A percentile compares a stretch with the other conserved stretches of the same genome.
These are phyloP conservation scores for Paxillus ammoniavirescens DNA, from an alignment of 768 basidiomycete genomes.

Conservation along the genomic window DNA sequence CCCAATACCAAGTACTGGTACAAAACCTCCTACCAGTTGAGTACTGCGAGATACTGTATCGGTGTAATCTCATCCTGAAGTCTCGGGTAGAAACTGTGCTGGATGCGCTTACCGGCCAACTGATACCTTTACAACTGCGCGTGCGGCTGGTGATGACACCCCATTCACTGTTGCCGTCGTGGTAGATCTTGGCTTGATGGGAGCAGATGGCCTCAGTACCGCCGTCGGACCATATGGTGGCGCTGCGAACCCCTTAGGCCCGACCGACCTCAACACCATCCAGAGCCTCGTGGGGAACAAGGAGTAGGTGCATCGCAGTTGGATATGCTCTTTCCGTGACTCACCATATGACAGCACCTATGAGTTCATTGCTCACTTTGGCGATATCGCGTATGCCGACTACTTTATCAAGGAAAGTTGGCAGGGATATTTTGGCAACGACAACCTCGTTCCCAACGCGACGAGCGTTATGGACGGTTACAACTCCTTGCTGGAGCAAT, in stretches of 20 bases:
- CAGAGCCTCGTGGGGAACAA: constrained; percentile 28
- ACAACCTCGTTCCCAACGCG: constrained; percentile 23
- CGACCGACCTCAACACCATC: constrained; percentile 27
- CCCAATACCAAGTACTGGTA: constrained; percentile 28
- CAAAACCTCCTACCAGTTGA: constrained; percentile 24
- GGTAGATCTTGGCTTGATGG: constrained; percentile 29
- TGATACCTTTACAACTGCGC: constrained; percentile 26
- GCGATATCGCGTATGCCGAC: constrained; percentile 27
- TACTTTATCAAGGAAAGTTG: constrained; percentile 31
- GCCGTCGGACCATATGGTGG: constrained; percentile 24
- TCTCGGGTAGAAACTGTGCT: constrained; percentile 18
- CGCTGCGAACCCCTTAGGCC: constrained; percentile 21
- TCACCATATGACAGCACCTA: constrained; percentile 18
- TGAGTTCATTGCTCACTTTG: constrained; percentile 25
- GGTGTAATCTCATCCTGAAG: not conserved
- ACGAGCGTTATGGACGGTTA: constrained; percentile 25
- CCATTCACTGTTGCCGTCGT: constrained; percentile 24
- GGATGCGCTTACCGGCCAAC: constrained; percentile 25
- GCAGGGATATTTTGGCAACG: constrained; percentile 29
- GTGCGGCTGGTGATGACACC: constrained; percentile 14
- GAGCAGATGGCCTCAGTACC: constrained; percentile 27
- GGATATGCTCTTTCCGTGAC: not conserved
- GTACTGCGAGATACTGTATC: not conserved
- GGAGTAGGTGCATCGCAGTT: constrained; percentile 15
- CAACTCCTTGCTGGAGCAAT: constrained; percentile 24